These are phyloP conservation scores for Lachancea lanzarotensis DNA, from an alignment of 805 yeast species.

Conservation along the genomic window DNA sequence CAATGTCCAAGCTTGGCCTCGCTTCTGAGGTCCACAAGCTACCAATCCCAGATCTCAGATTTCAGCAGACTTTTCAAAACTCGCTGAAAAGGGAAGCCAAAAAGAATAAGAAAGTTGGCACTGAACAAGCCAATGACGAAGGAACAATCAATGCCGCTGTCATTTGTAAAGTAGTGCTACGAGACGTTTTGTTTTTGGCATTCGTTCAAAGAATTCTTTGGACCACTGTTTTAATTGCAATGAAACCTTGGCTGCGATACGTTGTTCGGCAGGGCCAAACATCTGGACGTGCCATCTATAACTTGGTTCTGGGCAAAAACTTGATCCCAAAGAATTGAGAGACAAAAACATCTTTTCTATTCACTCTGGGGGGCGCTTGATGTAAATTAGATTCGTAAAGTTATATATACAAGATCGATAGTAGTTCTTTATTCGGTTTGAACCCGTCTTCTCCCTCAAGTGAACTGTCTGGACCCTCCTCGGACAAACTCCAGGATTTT, in stretches of 20 bases:
- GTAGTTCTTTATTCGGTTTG: not conserved
- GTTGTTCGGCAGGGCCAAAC: conserved; percentile 23
- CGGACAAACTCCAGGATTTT: conserved; percentile 88
- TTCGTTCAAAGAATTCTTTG: conserved; percentile 46
- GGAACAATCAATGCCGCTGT: conserved; percentile 36
- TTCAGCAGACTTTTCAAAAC: conserved; percentile 53
- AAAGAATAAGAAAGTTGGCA: conserved; percentile 11
- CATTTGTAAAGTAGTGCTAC: conserved; percentile 41
- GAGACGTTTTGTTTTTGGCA: conserved; percentile 50
- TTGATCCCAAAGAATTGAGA: conserved; percentile 3
- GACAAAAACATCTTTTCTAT: no score
- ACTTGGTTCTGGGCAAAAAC: conserved; percentile 13
- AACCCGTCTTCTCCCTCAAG: no score
- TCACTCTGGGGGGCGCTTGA: not conserved
- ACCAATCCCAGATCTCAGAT: conserved; percentile 57
- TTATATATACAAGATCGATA: conserved; percentile 8
- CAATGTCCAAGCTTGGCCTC: not conserved
- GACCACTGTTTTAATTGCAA: conserved; percentile 36
- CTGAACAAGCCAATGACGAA: conserved; percentile 9
- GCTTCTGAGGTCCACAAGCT: conserved; percentile 1
- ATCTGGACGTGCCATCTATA: conserved; percentile 20
- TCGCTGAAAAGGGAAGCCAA: conserved; percentile 29
- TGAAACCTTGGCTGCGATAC: conserved; percentile 33
- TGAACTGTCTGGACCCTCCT: conserved; percentile 84
- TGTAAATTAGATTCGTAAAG: conserved; percentile 3